Base-by-base conservation (phyloP, 2,329 filamentous ascomycete genomes). In the Alternaria angustiovoidea region DNA sequence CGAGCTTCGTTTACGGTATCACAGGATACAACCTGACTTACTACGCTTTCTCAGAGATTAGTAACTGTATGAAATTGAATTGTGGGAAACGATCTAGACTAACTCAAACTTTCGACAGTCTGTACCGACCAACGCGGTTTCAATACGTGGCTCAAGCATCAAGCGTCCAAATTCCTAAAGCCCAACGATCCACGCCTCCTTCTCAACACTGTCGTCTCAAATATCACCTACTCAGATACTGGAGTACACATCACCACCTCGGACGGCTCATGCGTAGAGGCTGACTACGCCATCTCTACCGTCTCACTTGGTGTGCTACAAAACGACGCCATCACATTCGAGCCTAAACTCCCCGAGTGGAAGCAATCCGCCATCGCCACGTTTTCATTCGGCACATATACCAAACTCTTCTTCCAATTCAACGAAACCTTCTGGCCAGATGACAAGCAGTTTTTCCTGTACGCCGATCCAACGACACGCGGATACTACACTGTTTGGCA, bases 331-430 rank as follows among this genome's bases (percentile, higher is more conserved):
- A 83, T 91, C 1, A 73, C 76, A 0, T 92, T 91, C 70, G 70
- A 80, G 11, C 89, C 89, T 0, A 65, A 78, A 5, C 79, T 91
- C 0, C 89, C 89, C 0, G 74, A 75, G 3, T 91, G 88, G 89
- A 91, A 92, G 75, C 80, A 83, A 14, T 82, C 82, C 3, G 86
- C 87, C 0, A 89, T 91, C 52, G 83, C 86, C 3, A 87, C 84
- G 38, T 90, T 91, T 72, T 80, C 82, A 62, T 91, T 91, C 86
- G 89, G 86, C 7, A 91, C 88, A 0, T 92, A 91, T 77, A 91
- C 88, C 52, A 92, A 92, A 72, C 86, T 91, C 62, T 91, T 91
- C 77, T 79, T 89, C 61, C 89, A 91, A 63, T 91, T 91, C 76
- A 79, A 88, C 61, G 80, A 88, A 55, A 85, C 87, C 0, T 92